Base-by-base conservation (phyloP, 257 asterid genomes). In the Nicotiana sylvestris region DNA sequence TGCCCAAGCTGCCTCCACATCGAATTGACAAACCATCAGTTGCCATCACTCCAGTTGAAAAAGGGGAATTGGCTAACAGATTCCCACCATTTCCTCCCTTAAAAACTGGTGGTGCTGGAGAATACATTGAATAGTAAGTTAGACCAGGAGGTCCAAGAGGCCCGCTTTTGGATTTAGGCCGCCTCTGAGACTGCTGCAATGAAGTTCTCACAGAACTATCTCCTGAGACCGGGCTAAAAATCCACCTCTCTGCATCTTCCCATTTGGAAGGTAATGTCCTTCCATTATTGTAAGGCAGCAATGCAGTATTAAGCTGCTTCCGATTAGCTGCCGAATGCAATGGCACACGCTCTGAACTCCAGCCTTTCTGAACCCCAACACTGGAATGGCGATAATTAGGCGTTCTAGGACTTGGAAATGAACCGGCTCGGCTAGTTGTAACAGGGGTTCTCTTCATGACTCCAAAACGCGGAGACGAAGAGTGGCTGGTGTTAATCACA, bases 211-310 rank as follows among this genome's bases (percentile, higher is more conserved):
- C 69, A 4, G 83, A 81, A 72, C 89, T 88, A 83, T 96, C 98
- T n/a, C 97, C 97, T 0, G 93, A 89, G 0, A 92, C 85, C 0
- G 99, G 99, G 80, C 98, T 96, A 56, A 91, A 87, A 81, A 96
- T 95, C 99, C 99, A 96, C 85, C 99, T 90, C 91, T 96, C 99
- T 18, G 99, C 99, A 88, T 96, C 98, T 82, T 92, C 98, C 99
- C 99, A 96, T 88, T 96, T 95, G 2, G 98, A 96, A 87, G 99
- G 99, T 86, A 96, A 81, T 33, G 92, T 84, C 86, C 91, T 93
- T 9, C 98, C 97, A 57, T 82, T 91, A 82, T 84, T 92, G 84
- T 88, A 91, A 81, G 97, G 97, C 86, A 92, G 70, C 87, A 93
- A 84, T 25, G 89, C 85, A 39, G 89, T 82, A 81, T 85, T 90